Conservation (phyloP, 2,329 filamentous ascomycete species). For the Trichoderma sp. region DNA sequence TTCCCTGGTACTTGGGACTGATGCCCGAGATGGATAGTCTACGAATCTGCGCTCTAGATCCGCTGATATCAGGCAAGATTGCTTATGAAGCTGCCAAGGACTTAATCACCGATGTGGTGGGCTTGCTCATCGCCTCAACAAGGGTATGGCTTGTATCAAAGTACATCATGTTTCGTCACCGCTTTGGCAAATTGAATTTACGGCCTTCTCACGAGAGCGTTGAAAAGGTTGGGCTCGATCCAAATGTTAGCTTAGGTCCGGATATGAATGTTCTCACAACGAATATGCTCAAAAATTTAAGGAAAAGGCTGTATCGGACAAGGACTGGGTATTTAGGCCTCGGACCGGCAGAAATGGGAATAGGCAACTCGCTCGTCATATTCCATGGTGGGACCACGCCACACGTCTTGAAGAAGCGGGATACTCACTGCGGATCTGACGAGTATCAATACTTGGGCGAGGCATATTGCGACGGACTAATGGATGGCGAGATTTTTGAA, state of each 20-base stretch:
- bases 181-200: slow-evolving; percentile 25
- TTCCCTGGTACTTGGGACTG: slow-evolving; percentile 37
- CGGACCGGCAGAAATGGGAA: slow-evolving; percentile 34
- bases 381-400: slow-evolving; percentile 39
- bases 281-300: slow-evolving; percentile 32
- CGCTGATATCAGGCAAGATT: slow-evolving; percentile 23
- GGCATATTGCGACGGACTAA: slow-evolving; percentile 42
- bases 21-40: slow-evolving; percentile 30
- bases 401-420: slow-evolving; percentile 33
- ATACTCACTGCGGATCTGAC: neutral
- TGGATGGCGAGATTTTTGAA: slow-evolving; percentile 40
- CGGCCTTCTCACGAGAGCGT: slow-evolving; percentile 4
- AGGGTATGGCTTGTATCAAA: slow-evolving; percentile 14
- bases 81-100: slow-evolving; percentile 27
- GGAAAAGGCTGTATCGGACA: slow-evolving; percentile 38
- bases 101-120: slow-evolving; percentile 30
- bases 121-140: slow-evolving; percentile 29
- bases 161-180: slow-evolving; percentile 24
- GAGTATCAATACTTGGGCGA: slow-evolving; percentile 40
- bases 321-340: slow-evolving; percentile 38
- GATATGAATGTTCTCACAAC: slow-evolving; percentile 29
- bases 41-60: slow-evolving; percentile 31
- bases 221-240: slow-evolving; percentile 30
- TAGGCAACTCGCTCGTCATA: slow-evolving; percentile 38
- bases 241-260: neutral